phyloP scores from a whole-genome alignment of 257 asterid species.

The Scutellaria galericulata region DNA sequence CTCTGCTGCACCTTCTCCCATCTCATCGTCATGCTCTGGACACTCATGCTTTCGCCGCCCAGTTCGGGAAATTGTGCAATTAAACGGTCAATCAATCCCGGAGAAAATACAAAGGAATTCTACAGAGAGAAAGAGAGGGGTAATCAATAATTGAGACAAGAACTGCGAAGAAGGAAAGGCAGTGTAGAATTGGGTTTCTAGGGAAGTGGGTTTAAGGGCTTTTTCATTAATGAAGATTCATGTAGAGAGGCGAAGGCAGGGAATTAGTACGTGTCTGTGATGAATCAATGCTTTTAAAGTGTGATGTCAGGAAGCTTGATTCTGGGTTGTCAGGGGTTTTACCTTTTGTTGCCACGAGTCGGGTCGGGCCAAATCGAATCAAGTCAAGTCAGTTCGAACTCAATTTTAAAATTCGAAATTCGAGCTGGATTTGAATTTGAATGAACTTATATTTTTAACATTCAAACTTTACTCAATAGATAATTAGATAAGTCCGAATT shows the following conservation, averaged over 20 bases:
- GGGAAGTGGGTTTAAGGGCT: slow-evolving; percentile 48
- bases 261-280: not conserved
- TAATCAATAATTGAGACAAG: not conserved
- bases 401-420: too few relatives aligned
- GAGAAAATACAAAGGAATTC: not conserved
- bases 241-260: slow-evolving; percentile 30
- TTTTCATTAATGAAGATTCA: slow-evolving; percentile 38
- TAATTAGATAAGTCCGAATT: too few relatives aligned
- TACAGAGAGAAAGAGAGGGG: not conserved
- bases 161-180: not conserved
- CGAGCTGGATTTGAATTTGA: too few relatives aligned
- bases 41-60: slow-evolving; percentile 29
- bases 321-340: not conserved
- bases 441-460: too few relatives aligned
- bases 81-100: slow-evolving; percentile 24
- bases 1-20: slow-evolving; percentile 80
- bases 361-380: too few relatives aligned
- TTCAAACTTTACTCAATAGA: too few relatives aligned
- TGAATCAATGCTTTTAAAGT: not conserved
- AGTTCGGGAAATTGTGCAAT: slow-evolving; percentile 26
- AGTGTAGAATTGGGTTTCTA: slow-evolving; percentile 37
- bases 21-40: slow-evolving; percentile 58
- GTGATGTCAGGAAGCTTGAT: not conserved
- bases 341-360: not conserved
- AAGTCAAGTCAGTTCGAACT: too few relatives aligned